Evolutionary conservation across 306 rosid genomes (phyloP).

Genomic region (Cucurbita pepo): DNA sequence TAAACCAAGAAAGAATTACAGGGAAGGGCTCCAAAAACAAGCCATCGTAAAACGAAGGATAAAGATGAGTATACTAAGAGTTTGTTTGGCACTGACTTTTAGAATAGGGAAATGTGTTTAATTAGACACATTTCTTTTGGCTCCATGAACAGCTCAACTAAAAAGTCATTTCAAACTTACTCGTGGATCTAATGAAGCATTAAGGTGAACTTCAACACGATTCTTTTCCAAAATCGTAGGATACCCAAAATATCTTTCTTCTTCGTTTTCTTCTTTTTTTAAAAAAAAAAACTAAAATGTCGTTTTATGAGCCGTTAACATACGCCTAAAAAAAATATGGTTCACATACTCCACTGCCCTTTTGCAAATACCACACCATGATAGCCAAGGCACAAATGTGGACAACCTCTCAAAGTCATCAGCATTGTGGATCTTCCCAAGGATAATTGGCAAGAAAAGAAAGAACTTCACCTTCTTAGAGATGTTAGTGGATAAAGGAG

Average conservation of each 20-base stretch:
- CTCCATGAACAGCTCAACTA: background rate
- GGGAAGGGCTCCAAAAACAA: background rate
- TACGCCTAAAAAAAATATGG: background rate
- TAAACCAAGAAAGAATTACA: background rate
- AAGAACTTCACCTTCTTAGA: background rate
- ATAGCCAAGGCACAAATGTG: background rate
- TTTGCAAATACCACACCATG: background rate
- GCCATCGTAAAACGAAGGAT: background rate
- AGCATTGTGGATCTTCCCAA: background rate
- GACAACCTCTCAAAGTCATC: background rate
- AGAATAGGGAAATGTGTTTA: background rate
- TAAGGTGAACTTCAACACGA: background rate
- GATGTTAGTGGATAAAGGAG: background rate
- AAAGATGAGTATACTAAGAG: background rate
- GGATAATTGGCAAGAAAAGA: background rate
- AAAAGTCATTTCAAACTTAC: background rate
- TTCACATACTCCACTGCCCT: background rate
- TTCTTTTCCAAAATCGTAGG: background rate
- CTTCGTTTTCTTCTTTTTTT: too few relatives aligned
- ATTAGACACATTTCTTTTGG: background rate
- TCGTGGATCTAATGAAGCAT: background rate
- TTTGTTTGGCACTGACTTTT: background rate
- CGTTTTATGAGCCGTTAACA: background rate
- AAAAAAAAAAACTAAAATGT: background rate
- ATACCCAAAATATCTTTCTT: background rate